Evolutionary conservation across 2,329 filamentous ascomycete genomes (phyloP).

Genomic region (Helminthosporium solani): DNA sequence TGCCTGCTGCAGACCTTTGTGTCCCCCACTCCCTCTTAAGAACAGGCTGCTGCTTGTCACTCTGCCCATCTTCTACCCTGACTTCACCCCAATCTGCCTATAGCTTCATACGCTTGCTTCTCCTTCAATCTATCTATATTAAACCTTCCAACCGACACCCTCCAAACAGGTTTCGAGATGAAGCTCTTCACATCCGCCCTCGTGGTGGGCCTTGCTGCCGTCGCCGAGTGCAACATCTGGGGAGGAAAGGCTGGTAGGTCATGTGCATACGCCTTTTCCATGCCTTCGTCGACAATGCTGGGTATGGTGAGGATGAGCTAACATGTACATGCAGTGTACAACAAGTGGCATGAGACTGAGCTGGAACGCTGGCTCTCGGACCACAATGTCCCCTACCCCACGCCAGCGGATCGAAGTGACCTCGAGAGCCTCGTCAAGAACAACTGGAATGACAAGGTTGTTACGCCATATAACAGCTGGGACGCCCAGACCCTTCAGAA

Average conservation of each 20-base stretch:
- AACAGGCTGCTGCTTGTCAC: constrained; percentile 5
- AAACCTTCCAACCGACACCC: constrained; percentile 6
- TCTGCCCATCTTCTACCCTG: constrained; percentile 9
- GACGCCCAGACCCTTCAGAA: constrained; percentile 65
- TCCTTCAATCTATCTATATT: constrained; percentile 24
- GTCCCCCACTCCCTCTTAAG: constrained; percentile 24
- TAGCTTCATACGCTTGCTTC: constrained; percentile 11
- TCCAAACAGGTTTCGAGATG: constrained; percentile 55
- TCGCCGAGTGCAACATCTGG: constrained; percentile 69
- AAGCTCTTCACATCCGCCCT: constrained; percentile 72
- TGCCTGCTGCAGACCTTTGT: constrained; percentile 23
- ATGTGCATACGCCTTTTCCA: constrained; percentile 24
- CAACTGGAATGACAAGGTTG: constrained; percentile 81
- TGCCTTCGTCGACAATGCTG: constrained; percentile 1
- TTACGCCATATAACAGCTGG: constrained; percentile 75
- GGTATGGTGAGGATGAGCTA: constrained; percentile 14
- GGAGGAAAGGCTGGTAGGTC: constrained; percentile 79
- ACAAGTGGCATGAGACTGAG: constrained; percentile 98
- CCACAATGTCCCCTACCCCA: constrained; percentile 87
- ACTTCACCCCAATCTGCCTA: constrained; percentile 5
- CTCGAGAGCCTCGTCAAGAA: constrained; percentile 86
- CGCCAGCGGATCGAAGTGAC: constrained; percentile 85
- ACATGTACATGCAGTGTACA: constrained; percentile 68
- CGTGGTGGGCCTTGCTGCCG: constrained; percentile 68
- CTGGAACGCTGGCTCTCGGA: constrained; percentile 96